Percentiles rank a stretch among this genome's conserved stretches.
These are phyloP conservation scores for Diplosphaera chodatii DNA, from an alignment of 139 green algal species.

Conservation along the genomic window DNA sequence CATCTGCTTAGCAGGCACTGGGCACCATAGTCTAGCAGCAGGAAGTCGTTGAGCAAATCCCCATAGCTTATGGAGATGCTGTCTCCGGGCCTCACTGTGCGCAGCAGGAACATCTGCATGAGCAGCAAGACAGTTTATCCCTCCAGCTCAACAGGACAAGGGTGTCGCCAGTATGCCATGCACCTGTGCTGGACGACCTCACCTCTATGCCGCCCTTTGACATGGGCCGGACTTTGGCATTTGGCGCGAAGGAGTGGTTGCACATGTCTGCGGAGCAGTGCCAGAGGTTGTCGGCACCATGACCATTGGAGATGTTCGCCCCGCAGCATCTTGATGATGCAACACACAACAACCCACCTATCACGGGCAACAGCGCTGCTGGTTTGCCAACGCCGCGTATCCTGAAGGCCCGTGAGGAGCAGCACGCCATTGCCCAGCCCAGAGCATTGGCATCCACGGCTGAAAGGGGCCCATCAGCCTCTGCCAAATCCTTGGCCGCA, in stretches of 20 bases:
- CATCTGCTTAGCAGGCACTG: too few species aligned
- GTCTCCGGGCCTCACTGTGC: conserved; percentile 34
- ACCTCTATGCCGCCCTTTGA: neutral
- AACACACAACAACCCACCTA: conserved; percentile 12
- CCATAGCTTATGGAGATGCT: conserved; percentile 74
- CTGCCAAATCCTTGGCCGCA: conserved; percentile 35
- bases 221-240: conserved; percentile 16
- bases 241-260: conserved; percentile 70
- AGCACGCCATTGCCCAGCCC: conserved; percentile 67
- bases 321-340: too few species aligned
- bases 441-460: conserved; percentile 65
- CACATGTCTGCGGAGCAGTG: conserved; percentile 51
- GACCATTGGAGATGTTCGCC: too few species aligned
- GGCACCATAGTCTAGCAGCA: conserved; percentile 78
- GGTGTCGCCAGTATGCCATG: too few species aligned
- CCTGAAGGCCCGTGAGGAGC: conserved; percentile 69
- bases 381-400: conserved; percentile 45
- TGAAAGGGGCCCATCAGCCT: conserved; percentile 14
- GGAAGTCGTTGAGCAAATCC: conserved; percentile 74
- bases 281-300: too few species aligned
- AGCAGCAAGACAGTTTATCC: too few species aligned
- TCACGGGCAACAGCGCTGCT: conserved; percentile 68
- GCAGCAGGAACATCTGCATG: conserved; percentile 5
- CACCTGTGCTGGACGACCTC: too few species aligned
- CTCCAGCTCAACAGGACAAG: too few species aligned